Evolutionary conservation across 768 basidiomycete genomes (phyloP).

Genomic region (Cubamyces sp.): DNA sequence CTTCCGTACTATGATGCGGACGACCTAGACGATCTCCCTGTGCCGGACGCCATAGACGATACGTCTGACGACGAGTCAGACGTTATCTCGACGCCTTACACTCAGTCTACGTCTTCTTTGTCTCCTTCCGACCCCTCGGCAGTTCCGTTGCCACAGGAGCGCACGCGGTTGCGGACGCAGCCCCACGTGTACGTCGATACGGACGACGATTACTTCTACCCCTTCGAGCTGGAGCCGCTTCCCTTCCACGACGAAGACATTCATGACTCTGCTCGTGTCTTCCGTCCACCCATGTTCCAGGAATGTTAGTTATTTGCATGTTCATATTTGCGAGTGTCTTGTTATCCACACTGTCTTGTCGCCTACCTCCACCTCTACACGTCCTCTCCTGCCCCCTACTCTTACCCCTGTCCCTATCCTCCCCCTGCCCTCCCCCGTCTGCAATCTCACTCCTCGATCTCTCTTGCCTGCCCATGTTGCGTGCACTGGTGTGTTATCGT

Average conservation of each 20-base stretch:
- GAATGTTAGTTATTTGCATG: conserved; percentile 55
- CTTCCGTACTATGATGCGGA: conserved; percentile 66
- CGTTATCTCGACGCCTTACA: conserved; percentile 63
- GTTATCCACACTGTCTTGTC: conserved; percentile 19
- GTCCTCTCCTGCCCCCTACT: conserved; percentile 6
- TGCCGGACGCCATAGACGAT: conserved; percentile 84
- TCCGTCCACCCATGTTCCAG: conserved; percentile 49
- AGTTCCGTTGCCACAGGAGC: conserved; percentile 53
- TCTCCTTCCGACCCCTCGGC: conserved; percentile 55
- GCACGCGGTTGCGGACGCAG: conserved; percentile 48
- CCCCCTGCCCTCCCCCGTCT: neutral
- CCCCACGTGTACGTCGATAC: conserved; percentile 65
- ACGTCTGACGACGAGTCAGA: conserved; percentile 87
- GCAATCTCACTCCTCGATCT: neutral
- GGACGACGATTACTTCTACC: conserved; percentile 63
- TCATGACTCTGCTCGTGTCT: conserved; percentile 41
- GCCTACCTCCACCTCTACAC: conserved; percentile 2
- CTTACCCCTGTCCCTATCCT: neutral
- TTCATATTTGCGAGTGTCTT: conserved; percentile 19
- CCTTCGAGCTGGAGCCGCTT: conserved; percentile 72
- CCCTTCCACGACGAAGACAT: conserved; percentile 64
- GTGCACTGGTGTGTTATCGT: conserved; percentile 21
- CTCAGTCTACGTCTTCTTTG: conserved; percentile 60
- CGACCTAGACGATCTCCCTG: conserved; percentile 68
- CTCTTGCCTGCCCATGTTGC: conserved; percentile 24